Evolutionary conservation across 2,329 filamentous ascomycete genomes (phyloP).

Genomic region (Aspergillus cejpii): DNA sequence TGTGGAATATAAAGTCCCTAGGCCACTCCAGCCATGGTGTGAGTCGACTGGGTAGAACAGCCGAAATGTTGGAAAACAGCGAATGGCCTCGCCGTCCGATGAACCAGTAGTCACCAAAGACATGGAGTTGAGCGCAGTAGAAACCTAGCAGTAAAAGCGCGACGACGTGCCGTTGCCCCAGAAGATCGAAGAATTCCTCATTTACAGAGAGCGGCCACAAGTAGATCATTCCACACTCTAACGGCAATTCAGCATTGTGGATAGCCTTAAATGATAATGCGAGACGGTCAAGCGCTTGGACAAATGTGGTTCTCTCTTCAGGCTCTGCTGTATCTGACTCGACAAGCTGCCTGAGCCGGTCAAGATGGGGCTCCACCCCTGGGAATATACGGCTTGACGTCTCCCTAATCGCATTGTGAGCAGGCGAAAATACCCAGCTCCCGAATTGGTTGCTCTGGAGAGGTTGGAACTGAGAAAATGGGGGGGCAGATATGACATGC

Average conservation of each 20-base stretch:
- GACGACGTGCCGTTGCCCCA: neutral
- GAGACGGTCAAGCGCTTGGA: neutral
- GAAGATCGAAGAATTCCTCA: conserved; percentile 3
- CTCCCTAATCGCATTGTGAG: neutral
- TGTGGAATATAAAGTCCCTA: neutral
- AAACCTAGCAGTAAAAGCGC: conserved; percentile 3
- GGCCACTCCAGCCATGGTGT: conserved; percentile 2
- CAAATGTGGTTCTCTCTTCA: neutral
- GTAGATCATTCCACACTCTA: conserved; percentile 8
- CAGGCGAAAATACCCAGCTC: neutral
- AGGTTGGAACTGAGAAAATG: neutral
- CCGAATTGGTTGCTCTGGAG: neutral
- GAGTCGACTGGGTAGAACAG: neutral
- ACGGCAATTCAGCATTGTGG: neutral
- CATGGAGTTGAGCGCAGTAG: conserved; percentile 7
- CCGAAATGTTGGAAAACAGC: neutral
- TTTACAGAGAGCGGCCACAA: conserved; percentile 6
- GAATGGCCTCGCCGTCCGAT: neutral
- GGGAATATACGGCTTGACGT: neutral
- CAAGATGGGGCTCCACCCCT: neutral
- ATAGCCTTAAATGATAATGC: conserved; percentile 1
- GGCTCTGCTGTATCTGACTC: neutral
- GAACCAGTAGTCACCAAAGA: conserved; percentile 9
- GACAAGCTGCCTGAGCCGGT: neutral
- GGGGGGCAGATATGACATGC: neutral